phyloP scores from a whole-genome alignment of 805 yeast genomes.

The Spathaspora arborariae region DNA sequence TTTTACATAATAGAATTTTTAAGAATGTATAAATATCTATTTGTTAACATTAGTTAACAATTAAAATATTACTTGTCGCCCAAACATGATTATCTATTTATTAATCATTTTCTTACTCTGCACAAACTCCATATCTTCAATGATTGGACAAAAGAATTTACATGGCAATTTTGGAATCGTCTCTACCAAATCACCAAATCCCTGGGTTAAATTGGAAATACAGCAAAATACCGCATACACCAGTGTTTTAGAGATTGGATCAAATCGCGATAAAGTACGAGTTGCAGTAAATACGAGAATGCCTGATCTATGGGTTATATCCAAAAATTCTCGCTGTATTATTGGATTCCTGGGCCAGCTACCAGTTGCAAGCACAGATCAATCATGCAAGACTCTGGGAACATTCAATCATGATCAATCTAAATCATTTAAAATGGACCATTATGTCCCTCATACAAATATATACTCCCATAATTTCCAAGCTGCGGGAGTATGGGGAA shows the following conservation, averaged over 20 bases:
- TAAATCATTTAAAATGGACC: slow-evolving; percentile 41
- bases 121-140: background rate
- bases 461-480: background rate
- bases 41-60: no score
- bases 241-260: slow-evolving; percentile 11
- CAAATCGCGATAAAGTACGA: slow-evolving; percentile 15
- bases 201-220: background rate
- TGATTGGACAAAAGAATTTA: background rate
- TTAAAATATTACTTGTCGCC: no score
- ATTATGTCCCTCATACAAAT: slow-evolving; percentile 41
- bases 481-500: background rate
- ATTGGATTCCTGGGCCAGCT: background rate
- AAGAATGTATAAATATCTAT: no score
- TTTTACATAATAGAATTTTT: no score
- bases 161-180: background rate
- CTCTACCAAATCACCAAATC: background rate
- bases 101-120: background rate
- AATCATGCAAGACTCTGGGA: background rate
- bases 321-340: slow-evolving; percentile 7
- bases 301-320: slow-evolving; percentile 17
- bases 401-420: slow-evolving; percentile 27
- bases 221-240: background rate
- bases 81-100: no score
- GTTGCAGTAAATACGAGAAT: slow-evolving; percentile 13
- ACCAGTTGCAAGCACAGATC: background rate